phyloP scores from a whole-genome alignment of 768 basidiomycete species.

The Rhodotorula diobovata region DNA sequence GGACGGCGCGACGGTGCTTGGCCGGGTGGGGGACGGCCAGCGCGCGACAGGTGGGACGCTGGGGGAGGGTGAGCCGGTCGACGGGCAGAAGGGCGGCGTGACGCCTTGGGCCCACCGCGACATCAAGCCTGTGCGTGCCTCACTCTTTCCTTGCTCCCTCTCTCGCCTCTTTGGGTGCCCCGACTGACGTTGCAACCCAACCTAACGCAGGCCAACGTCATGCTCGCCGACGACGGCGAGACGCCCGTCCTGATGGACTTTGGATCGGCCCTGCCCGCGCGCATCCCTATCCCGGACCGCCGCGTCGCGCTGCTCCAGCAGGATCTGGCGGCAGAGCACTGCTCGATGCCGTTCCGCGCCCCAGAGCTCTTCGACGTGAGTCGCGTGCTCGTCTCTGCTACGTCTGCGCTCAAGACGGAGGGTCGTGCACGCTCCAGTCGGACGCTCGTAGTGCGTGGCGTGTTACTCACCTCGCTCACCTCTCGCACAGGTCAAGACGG shows the following conservation, averaged over 20 bases:
- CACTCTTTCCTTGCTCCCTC: not conserved
- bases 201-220: slow-evolving; percentile 67
- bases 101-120: slow-evolving; percentile 93
- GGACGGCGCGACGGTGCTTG: slow-evolving; percentile 50
- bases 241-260: slow-evolving; percentile 95
- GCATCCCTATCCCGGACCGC: slow-evolving; percentile 73
- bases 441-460: no score
- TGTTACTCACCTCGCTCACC: no score
- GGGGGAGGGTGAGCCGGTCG: not conserved
- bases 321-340: slow-evolving; percentile 96
- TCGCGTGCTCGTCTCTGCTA: not conserved
- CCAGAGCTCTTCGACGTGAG: slow-evolving; percentile 87
- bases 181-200: no score
- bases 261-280: slow-evolving; percentile 81
- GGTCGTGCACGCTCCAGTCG: no score
- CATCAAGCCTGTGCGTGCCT: slow-evolving; percentile 77
- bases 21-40: slow-evolving; percentile 13
- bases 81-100: slow-evolving; percentile 4
- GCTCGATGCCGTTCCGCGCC: slow-evolving; percentile 96
- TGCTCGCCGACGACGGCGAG: slow-evolving; percentile 83
- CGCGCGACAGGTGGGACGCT: not conserved
- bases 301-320: slow-evolving; percentile 86
- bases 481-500: slow-evolving; percentile 22
- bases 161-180: not conserved
- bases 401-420: no score